Evolutionary conservation across 352 stramenopile genomes (phyloP), one percentile per base, ranked within the genome.

Genomic region (Phytophthora gonapodyides): DNA sequence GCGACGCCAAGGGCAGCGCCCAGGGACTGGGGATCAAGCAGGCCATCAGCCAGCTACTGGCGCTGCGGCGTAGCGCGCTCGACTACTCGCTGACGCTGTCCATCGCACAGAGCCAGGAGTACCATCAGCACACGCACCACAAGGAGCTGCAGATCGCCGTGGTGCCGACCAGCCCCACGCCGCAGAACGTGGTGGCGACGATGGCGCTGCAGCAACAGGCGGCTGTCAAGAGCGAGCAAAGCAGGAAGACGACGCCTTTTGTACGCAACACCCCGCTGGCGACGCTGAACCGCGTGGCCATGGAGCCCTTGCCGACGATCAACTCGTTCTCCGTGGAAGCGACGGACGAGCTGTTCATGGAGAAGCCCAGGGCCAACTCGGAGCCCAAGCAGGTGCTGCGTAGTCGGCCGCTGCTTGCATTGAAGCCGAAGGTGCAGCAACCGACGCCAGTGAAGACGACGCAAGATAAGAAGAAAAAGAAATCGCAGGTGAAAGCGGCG

Each of bases 1-100:
- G 49, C 41, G 55, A 56, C 16, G 45, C 27, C 7, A 64, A 51
- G 33, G 16, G 33, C 30, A n/a, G 16, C 3, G 34, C 51, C 12
- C 53, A 72, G 11, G 51, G 57, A 40, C 17, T 71, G 53, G 57
- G 62, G n/a, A 13, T 71, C 5, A 58, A 67, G 41, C 55, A 66
- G 24, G 50, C 52, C 0, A 57, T 81, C 7, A 47, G 57, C 15
- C 33, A 51, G 5, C 44, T 76, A 6, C 17, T 71, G 15, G 52
- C 71, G 6, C 65, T 88, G 16, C 73, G 74, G 17, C 78, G 77
- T 36, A 81, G 71, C 35, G 74, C 63, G 17, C 45, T 85, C 16
- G 78, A 83, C 61, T 88, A 84, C 52, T 80, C 69, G 37, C 69
- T 85, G 42, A 88, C 78, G 21, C 63, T 88, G 11, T 88, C 78